These are phyloP conservation scores for Phytomonas francai DNA, from an alignment of 208 protist species.

Conservation along the genomic window DNA sequence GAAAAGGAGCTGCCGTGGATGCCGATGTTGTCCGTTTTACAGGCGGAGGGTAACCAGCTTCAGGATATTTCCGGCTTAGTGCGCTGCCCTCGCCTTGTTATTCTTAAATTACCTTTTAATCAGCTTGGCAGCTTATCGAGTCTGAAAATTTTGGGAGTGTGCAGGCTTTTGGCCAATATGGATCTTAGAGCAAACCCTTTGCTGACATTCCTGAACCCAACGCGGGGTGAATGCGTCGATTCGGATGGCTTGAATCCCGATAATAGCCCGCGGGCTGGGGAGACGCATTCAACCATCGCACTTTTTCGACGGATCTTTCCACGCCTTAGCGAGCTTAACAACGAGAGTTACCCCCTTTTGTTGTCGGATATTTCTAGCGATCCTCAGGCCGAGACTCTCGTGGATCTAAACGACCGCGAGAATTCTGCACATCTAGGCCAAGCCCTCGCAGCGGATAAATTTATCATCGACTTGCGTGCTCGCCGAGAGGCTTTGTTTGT, in stretches of 20 bases:
- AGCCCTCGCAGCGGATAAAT: not conserved
- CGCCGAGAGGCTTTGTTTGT: not conserved
- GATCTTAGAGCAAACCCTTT: conserved; percentile 64
- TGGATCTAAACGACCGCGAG: not conserved
- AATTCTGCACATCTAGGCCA: not conserved
- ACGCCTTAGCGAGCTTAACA: not conserved
- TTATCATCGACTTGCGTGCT: not conserved
- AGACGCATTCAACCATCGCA: not conserved
- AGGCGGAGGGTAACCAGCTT: conserved; percentile 71
- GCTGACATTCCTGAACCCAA: not conserved
- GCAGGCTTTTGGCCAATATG: conserved; percentile 27
- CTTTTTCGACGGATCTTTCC: not conserved
- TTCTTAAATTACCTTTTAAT: conserved; percentile 58
- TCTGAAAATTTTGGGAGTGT: conserved; percentile 38
- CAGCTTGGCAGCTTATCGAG: conserved; percentile 21
- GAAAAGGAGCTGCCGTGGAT: conserved; percentile 34
- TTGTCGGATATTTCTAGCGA: not conserved
- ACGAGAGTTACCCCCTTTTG: not conserved
- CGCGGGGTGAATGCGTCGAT: not conserved
- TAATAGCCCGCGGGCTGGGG: not conserved
- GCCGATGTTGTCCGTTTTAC: conserved; percentile 59
- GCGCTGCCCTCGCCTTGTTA: conserved; percentile 47
- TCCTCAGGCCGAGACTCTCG: too few relatives aligned
- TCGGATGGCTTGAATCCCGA: not conserved
- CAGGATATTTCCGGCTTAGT: conserved; percentile 39